Conservation (phyloP, 768 basidiomycete species). For the Favolaschia claudopus region DNA sequence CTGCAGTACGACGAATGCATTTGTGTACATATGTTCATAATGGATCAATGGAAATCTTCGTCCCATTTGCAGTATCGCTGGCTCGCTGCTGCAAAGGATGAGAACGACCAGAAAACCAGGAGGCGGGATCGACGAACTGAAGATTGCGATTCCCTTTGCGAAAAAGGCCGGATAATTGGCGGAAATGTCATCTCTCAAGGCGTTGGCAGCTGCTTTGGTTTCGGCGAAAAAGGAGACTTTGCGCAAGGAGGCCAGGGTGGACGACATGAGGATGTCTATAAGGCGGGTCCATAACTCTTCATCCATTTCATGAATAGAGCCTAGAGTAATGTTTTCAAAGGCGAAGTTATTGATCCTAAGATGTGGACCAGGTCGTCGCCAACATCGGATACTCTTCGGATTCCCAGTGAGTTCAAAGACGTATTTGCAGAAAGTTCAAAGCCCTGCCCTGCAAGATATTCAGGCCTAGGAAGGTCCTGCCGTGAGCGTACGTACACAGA, state of each 20-base stretch:
- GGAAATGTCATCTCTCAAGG: background rate
- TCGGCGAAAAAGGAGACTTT: constrained; percentile 1
- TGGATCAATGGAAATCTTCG: background rate
- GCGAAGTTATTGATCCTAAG: constrained; percentile 9
- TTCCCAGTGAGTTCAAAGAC: background rate
- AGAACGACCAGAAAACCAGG: background rate
- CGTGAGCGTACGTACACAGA: constrained; percentile 2
- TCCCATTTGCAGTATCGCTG: constrained; percentile 5
- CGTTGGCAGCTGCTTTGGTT: background rate
- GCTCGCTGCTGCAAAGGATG: background rate
- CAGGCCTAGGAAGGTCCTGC: background rate
- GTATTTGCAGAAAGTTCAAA: constrained; percentile 14
- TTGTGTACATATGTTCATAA: background rate
- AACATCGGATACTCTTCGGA: constrained; percentile 4
- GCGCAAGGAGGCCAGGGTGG: background rate
- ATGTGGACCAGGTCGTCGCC: background rate
- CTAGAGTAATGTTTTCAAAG: constrained; percentile 13
- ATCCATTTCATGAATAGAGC: constrained; percentile 6
- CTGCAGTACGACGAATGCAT: too few relatives aligned
- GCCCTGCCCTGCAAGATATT: constrained; percentile 10
- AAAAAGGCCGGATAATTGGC: constrained; percentile 1
- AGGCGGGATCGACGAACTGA: background rate
- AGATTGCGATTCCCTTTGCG: constrained; percentile 6
- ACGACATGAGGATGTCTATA: constrained; percentile 6
- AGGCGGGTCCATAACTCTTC: background rate